Conservation (phyloP, 192 early-diverging fungal species). For the Linnemannia schmuckeri region DNA sequence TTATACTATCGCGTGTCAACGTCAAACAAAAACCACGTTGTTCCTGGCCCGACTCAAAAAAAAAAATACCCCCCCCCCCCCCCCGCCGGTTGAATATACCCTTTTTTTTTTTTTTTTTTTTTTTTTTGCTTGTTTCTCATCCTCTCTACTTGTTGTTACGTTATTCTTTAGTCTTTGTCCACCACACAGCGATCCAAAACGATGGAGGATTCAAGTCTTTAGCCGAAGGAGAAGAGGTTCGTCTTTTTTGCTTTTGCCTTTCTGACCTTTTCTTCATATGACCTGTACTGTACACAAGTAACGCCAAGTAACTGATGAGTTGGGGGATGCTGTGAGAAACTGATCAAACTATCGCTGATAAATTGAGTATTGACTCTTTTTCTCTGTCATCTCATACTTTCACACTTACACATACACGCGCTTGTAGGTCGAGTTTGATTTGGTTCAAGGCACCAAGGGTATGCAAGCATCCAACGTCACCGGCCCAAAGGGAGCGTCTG, state of each 20-base stretch:
- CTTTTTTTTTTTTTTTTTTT: slow-evolving; percentile 17
- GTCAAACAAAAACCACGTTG: background rate
- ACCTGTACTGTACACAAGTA: background rate
- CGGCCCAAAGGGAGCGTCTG: slow-evolving; percentile 76
- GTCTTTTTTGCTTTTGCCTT: slow-evolving; percentile 12
- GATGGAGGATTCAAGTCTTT: slow-evolving; percentile 83
- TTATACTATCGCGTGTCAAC: background rate
- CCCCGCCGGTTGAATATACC: background rate
- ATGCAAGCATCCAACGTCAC: slow-evolving; percentile 86
- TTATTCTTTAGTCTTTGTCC: slow-evolving; percentile 75
- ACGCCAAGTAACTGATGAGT: background rate
- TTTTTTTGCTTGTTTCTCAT: background rate
- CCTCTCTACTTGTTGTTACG: background rate
- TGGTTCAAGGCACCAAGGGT: slow-evolving; percentile 83
- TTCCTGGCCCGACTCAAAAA: background rate
- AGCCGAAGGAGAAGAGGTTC: slow-evolving; percentile 64
- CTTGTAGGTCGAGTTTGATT: slow-evolving; percentile 77
- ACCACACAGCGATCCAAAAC: slow-evolving; percentile 83
- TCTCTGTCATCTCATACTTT: background rate
- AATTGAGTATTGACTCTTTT: slow-evolving; percentile 5
- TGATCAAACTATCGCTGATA: background rate
- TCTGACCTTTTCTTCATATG: slow-evolving; percentile 2
- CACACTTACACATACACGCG: background rate
- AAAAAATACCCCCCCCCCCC: too few species aligned
- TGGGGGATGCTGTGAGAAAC: background rate